Conservation (phyloP, 2,329 filamentous ascomycete species). For the Phymatotrichopsis omnivora region DNA sequence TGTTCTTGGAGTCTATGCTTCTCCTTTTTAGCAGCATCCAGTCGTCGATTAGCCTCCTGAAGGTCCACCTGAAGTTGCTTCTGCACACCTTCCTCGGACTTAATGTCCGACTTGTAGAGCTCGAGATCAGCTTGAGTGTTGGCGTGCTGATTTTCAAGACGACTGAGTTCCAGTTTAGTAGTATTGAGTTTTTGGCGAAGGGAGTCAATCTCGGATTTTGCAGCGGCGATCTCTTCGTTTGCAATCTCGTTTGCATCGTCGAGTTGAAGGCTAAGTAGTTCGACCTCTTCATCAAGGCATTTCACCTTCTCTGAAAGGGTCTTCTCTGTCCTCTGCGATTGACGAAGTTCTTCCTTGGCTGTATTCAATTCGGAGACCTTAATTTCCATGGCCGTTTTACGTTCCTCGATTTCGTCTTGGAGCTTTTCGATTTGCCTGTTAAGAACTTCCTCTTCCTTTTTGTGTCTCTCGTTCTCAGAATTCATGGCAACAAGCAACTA, state of each 20-base stretch:
- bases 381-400: constrained; percentile 55
- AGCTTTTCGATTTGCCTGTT: constrained; percentile 65
- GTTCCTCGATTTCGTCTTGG: constrained; percentile 57
- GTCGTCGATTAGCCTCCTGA: constrained; percentile 48
- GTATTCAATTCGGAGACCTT: constrained; percentile 55
- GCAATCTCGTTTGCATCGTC: constrained; percentile 56
- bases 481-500: constrained; percentile 47
- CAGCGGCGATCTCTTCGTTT: constrained; percentile 40
- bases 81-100: constrained; percentile 37
- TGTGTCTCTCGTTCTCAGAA: constrained; percentile 61
- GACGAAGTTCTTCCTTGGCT: constrained; percentile 59
- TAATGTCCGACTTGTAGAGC: constrained; percentile 31
- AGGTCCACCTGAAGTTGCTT: constrained; percentile 48
- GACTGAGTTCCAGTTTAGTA: constrained; percentile 27
- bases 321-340: constrained; percentile 53
- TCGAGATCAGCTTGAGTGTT: constrained; percentile 32
- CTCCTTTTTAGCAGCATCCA: constrained; percentile 49
- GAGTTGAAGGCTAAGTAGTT: constrained; percentile 40
- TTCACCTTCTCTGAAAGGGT: constrained; percentile 67
- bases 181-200: constrained; percentile 26
- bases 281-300: constrained; percentile 49
- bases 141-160: constrained; percentile 31
- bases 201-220: constrained; percentile 40
- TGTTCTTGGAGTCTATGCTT: constrained; percentile 55
- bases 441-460: constrained; percentile 59